Percentiles rank a stretch among this genome's conserved stretches.
These are phyloP conservation scores for Cadophora luteo-olivacea DNA, from an alignment of 2,329 filamentous ascomycete species.

Conservation along the genomic window DNA sequence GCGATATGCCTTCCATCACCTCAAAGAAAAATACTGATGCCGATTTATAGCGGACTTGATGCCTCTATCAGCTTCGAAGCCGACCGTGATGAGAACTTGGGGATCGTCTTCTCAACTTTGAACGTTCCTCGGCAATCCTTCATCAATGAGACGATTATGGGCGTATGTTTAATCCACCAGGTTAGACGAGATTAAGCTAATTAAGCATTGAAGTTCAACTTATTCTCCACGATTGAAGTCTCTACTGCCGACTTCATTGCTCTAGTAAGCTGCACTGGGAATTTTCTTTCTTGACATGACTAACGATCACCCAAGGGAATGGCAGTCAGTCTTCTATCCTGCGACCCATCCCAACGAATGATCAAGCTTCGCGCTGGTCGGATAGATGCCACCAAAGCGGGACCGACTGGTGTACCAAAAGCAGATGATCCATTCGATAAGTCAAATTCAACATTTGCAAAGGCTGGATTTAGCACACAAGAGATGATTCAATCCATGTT, in stretches of 20 bases:
- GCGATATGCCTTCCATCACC: constrained; percentile 42
- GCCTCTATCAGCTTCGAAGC: constrained; percentile 42
- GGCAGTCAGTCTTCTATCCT: constrained; percentile 24
- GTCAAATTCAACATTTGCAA: constrained; percentile 30
- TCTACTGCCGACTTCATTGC: constrained; percentile 36
- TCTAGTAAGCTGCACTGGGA: constrained; percentile 28
- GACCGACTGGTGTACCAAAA: constrained; percentile 33
- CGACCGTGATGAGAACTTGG: constrained; percentile 49
- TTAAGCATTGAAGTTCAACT: constrained; percentile 17
- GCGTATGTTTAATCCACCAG: neutral
- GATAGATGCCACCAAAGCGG: constrained; percentile 35
- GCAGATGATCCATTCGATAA: constrained; percentile 28
- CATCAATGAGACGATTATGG: constrained; percentile 15
- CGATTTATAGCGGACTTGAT: constrained; percentile 56
- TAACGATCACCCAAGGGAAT: constrained; percentile 26
- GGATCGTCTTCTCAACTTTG: constrained; percentile 50
- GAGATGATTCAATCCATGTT: constrained; percentile 36
- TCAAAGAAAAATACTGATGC: neutral
- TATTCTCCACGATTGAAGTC: constrained; percentile 21
- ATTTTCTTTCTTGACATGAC: neutral
- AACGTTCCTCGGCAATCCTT: neutral
- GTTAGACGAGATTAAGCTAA: neutral
- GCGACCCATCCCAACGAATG: constrained; percentile 20
- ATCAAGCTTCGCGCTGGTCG: constrained; percentile 34
- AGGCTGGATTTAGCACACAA: constrained; percentile 34